phyloP scores from a whole-genome alignment of 192 early-diverging fungal species.

The Backusella tarrabulga region DNA sequence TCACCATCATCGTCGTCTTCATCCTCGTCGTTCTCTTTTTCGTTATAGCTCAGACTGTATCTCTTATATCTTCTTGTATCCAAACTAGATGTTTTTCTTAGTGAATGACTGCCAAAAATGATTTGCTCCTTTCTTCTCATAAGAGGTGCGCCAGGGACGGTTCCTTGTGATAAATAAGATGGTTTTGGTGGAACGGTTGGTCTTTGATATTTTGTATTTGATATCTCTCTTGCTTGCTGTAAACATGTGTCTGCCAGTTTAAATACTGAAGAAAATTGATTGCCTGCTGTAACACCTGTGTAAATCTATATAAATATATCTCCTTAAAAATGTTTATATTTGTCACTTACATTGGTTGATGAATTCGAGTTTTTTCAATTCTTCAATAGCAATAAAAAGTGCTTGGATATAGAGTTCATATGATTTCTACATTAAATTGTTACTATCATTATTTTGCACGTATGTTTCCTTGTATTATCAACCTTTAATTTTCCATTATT shows the following conservation, averaged over 20 bases:
- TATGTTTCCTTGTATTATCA: not conserved
- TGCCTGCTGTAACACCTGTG: not conserved
- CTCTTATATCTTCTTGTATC: not conserved
- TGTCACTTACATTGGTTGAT: conserved; percentile 45
- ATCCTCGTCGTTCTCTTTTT: conserved; percentile 35
- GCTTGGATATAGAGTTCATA: conserved; percentile 43
- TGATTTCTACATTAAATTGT: conserved; percentile 13
- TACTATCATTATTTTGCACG: not conserved
- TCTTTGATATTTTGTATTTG: conserved; percentile 40
- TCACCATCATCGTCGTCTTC: not conserved
- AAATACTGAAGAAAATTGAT: conserved; percentile 32
- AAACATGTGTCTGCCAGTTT: conserved; percentile 43
- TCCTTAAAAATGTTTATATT: not conserved
- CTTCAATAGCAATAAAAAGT: conserved; percentile 38
- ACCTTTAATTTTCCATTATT: conserved; percentile 11
- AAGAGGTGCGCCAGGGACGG: conserved; percentile 40
- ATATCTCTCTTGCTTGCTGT: conserved; percentile 43
- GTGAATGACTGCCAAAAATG: not conserved
- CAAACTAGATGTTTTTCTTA: conserved; percentile 2
- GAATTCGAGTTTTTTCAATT: conserved; percentile 47
- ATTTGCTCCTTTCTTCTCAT: conserved; percentile 6
- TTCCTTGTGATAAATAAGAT: not conserved
- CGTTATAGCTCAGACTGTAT: not conserved
- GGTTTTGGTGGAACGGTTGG: not conserved
- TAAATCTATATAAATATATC: not conserved